Conservation (phyloP, 257 asterid genomes). For the Lithospermum erythrorhizon region DNA sequence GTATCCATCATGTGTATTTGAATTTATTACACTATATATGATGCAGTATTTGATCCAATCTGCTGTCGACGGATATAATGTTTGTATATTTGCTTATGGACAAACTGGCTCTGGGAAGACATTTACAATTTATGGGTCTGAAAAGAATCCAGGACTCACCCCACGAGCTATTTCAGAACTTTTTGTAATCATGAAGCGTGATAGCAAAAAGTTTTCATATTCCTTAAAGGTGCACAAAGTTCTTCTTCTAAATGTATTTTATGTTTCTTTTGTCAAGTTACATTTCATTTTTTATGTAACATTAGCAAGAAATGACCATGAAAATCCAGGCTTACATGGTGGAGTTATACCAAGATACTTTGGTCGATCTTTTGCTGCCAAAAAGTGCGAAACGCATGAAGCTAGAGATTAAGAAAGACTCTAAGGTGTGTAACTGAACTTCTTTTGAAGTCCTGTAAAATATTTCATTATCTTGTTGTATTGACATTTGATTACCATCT, state of each 20-base stretch:
- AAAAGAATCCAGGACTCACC: conserved; percentile 81
- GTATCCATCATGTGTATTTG: neutral
- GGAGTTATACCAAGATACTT: conserved; percentile 84
- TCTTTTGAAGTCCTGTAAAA: neutral
- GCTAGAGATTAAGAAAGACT: conserved; percentile 84
- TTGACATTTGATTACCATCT: conserved; percentile 12
- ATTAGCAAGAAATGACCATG: neutral
- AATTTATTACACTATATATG: neutral
- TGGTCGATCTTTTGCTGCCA: conserved; percentile 72
- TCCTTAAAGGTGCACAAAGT: conserved; percentile 52
- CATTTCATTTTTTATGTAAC: neutral
- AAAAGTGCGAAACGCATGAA: conserved; percentile 57
- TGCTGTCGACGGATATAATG: conserved; percentile 91
- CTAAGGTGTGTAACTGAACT: conserved; percentile 39
- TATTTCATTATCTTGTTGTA: neutral
- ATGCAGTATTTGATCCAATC: conserved; percentile 93
- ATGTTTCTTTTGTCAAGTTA: neutral
- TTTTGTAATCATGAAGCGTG: conserved; percentile 64
- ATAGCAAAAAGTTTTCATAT: conserved; percentile 59
- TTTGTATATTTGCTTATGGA: conserved; percentile 95
- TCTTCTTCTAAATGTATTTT: neutral
- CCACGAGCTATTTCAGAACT: conserved; percentile 89
- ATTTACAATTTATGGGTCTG: conserved; percentile 87
- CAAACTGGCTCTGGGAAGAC: conserved; percentile 99
- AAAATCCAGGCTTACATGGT: conserved; percentile 80